phyloP scores from a whole-genome alignment of 2,329 filamentous ascomycete genomes.

The Exophiala spinifera region DNA sequence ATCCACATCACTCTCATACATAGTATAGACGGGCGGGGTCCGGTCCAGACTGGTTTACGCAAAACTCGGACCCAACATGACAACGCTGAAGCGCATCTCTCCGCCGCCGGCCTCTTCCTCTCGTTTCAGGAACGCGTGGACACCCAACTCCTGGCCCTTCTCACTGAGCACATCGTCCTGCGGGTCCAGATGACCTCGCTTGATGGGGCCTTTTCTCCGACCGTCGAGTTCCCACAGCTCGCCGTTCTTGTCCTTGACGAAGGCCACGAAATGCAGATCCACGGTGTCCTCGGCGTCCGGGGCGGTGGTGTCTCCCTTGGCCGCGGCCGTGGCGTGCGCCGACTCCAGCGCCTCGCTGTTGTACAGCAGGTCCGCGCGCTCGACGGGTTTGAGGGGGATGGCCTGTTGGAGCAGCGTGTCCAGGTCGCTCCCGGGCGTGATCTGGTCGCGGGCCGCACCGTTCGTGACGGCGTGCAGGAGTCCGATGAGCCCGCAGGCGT shows the following conservation, averaged over 20 bases:
- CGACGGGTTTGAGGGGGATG: slow-evolving; percentile 63
- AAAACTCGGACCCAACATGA: slow-evolving; percentile 57
- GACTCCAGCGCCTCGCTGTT: slow-evolving; percentile 69
- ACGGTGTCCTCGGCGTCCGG: slow-evolving; percentile 75
- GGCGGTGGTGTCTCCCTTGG: slow-evolving; percentile 71
- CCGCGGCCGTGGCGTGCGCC: slow-evolving; percentile 75
- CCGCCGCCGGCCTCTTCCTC: slow-evolving; percentile 55
- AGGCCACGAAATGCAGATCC: slow-evolving; percentile 96
- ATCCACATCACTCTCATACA: background rate
- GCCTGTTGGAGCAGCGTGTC: slow-evolving; percentile 64
- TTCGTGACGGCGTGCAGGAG: slow-evolving; percentile 80
- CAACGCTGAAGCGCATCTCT: slow-evolving; percentile 60
- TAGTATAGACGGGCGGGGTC: background rate
- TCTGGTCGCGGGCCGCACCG: slow-evolving; percentile 63
- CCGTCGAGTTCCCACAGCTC: slow-evolving; percentile 81
- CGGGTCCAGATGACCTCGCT: slow-evolving; percentile 58
- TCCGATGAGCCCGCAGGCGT: slow-evolving; percentile 89
- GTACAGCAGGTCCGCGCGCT: slow-evolving; percentile 73
- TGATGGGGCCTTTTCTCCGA: slow-evolving; percentile 66
- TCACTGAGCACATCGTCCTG: slow-evolving; percentile 72
- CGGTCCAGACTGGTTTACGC: slow-evolving; percentile 48
- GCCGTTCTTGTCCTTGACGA: slow-evolving; percentile 72
- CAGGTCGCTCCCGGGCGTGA: slow-evolving; percentile 51
- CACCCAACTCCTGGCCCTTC: slow-evolving; percentile 69
- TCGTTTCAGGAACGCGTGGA: slow-evolving; percentile 57